Conservation (phyloP, 257 asterid genomes). For the Solanum paucissectum region DNA sequence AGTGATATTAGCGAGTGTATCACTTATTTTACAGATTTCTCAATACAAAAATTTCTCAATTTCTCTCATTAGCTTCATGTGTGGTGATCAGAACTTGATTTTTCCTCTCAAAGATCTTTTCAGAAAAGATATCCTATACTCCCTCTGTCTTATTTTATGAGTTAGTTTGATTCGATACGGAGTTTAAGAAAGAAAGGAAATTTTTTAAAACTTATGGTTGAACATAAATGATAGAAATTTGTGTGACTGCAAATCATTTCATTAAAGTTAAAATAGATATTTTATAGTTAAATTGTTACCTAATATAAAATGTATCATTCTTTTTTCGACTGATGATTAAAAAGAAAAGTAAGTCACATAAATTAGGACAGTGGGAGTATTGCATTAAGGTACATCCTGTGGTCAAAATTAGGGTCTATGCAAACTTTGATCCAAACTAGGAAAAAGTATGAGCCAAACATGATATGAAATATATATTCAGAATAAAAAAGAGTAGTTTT, state of each 20-base stretch:
- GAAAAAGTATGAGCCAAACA: background rate
- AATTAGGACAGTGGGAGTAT: background rate
- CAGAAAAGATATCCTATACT: background rate
- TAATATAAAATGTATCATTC: too few relatives aligned
- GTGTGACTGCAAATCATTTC: too few relatives aligned
- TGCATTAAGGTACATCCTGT: background rate
- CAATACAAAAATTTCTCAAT: background rate
- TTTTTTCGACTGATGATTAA: too few relatives aligned
- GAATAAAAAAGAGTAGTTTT: too few relatives aligned
- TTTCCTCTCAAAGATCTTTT: background rate
- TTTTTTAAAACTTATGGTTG: too few relatives aligned
- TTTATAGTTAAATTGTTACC: background rate
- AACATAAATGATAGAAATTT: too few relatives aligned
- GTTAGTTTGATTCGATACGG: background rate
- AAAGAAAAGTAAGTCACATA: too few relatives aligned
- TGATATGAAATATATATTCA: background rate
- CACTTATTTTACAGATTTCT: background rate
- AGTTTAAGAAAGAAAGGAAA: too few relatives aligned
- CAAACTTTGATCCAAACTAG: background rate
- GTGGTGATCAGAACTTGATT: background rate
- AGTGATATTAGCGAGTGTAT: background rate
- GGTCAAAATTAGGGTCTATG: background rate
- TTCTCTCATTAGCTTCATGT: background rate
- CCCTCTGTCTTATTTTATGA: too few relatives aligned
- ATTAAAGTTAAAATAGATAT: background rate